These are phyloP conservation scores for Senecio squalidus DNA, from an alignment of 140 eudicot genomes.

Conservation along the genomic window DNA sequence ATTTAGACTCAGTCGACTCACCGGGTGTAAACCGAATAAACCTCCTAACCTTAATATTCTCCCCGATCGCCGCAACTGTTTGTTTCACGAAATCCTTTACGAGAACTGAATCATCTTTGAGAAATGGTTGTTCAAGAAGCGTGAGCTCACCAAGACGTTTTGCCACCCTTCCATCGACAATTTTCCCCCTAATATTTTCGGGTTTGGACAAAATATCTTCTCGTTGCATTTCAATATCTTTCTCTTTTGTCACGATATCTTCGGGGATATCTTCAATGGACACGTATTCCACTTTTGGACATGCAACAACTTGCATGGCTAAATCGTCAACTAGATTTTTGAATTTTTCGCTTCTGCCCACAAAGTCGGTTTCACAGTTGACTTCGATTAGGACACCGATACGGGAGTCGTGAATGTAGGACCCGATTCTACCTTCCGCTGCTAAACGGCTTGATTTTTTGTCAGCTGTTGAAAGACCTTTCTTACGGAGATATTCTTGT, in stretches of 20 bases:
- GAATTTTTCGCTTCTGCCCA: slow-evolving; percentile 75
- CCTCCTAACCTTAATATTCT: slow-evolving; percentile 90
- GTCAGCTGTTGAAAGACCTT: slow-evolving; percentile 95
- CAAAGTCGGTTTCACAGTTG: slow-evolving; percentile 95
- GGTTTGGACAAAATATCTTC: slow-evolving; percentile 90
- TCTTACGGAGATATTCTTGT: slow-evolving; percentile 85
- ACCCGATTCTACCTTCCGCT: slow-evolving; percentile 93
- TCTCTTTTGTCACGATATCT: slow-evolving; percentile 51
- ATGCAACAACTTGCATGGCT: slow-evolving; percentile 96
- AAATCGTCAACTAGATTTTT: slow-evolving; percentile 86
- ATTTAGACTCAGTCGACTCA: slow-evolving; percentile 30
- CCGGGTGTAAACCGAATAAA: slow-evolving; percentile 90
- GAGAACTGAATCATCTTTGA: slow-evolving; percentile 67
- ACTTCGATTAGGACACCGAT: slow-evolving; percentile 96
- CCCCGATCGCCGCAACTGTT: slow-evolving; percentile 87
- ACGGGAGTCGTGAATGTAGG: slow-evolving; percentile 92
- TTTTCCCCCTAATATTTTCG: slow-evolving; percentile 73
- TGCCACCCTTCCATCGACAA: slow-evolving; percentile 83
- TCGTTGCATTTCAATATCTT: slow-evolving; percentile 87
- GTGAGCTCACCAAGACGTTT: slow-evolving; percentile 94
- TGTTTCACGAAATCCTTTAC: slow-evolving; percentile 93
- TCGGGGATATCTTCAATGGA: slow-evolving; percentile 76
- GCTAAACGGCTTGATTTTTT: slow-evolving; percentile 85
- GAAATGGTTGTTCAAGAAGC: slow-evolving; percentile 82
- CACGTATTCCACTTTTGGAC: slow-evolving; percentile 78